These are phyloP conservation scores for Lolium multiflorum DNA, from an alignment of 176 grass and related monocot species.

Conservation along the genomic window DNA sequence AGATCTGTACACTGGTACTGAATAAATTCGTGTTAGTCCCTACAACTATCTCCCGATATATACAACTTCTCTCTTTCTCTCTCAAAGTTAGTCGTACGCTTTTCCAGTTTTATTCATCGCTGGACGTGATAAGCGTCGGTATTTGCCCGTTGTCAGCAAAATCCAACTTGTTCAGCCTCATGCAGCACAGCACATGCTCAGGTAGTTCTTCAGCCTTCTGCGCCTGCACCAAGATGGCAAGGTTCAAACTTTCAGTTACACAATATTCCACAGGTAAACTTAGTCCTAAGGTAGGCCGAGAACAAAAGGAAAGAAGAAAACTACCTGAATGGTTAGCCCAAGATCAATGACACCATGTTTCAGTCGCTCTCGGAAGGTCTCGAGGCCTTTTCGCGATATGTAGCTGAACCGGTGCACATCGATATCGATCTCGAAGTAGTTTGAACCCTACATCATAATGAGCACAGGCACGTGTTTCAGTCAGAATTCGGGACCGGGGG, in stretches of 20 bases:
- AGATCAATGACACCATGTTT: slow-evolving; percentile 82
- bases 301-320: neutral
- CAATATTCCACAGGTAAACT: neutral
- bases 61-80: slow-evolving; percentile 14
- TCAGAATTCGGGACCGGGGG: slow-evolving; percentile 16
- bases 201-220: slow-evolving; percentile 93
- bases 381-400: slow-evolving; percentile 85
- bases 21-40: slow-evolving; percentile 40
- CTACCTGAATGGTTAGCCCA: slow-evolving; percentile 90
- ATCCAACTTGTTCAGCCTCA: slow-evolving; percentile 80
- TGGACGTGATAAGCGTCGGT: slow-evolving; percentile 69
- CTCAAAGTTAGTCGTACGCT: slow-evolving; percentile 51
- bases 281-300: neutral
- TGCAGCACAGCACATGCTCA: slow-evolving; percentile 87
- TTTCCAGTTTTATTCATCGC: slow-evolving; percentile 49
- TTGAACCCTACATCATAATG: slow-evolving; percentile 68
- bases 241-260: slow-evolving; percentile 29
- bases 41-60: slow-evolving; percentile 50
- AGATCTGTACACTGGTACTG: neutral
- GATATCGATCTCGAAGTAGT: slow-evolving; percentile 96
- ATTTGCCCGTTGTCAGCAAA: slow-evolving; percentile 77
- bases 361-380: slow-evolving; percentile 72
- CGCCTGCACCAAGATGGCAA: slow-evolving; percentile 57
- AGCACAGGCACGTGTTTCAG: slow-evolving; percentile 23
- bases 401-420: slow-evolving; percentile 94